Conservation (phyloP, 176 grass and related monocot species). For the Oryza officinalis region DNA sequence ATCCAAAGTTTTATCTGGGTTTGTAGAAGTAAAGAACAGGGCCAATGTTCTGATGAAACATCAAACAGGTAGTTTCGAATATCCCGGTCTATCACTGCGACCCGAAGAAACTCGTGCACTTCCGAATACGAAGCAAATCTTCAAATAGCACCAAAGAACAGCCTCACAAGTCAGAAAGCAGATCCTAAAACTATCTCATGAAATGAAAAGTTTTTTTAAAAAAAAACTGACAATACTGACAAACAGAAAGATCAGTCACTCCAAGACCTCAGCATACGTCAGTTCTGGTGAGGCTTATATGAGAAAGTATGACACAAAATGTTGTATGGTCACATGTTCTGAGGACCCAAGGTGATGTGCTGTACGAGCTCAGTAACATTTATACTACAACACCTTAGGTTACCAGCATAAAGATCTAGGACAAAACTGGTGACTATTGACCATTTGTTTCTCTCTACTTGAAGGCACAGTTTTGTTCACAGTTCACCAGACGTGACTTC, state of each 20-base stretch:
- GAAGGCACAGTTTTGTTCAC: neutral
- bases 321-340: neutral
- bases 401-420: conserved; percentile 31
- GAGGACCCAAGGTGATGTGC: conserved; percentile 25
- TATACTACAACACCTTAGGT: conserved; percentile 39
- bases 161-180: too few species aligned
- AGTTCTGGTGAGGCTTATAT: conserved; percentile 17
- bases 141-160: neutral
- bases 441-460: conserved; percentile 3
- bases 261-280: neutral
- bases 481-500: neutral
- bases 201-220: neutral
- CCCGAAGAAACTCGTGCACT: neutral
- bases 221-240: neutral
- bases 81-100: neutral
- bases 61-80: neutral
- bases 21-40: too few species aligned
- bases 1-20: too few species aligned
- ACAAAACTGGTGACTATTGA: conserved; percentile 9
- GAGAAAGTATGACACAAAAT: conserved; percentile 4
- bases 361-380: conserved; percentile 20
- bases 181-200: neutral
- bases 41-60: neutral
- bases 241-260: neutral
- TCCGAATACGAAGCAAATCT: neutral